These are phyloP conservation scores for Bryopsis sp. DNA, from an alignment of 139 green algal species.

Conservation along the genomic window DNA sequence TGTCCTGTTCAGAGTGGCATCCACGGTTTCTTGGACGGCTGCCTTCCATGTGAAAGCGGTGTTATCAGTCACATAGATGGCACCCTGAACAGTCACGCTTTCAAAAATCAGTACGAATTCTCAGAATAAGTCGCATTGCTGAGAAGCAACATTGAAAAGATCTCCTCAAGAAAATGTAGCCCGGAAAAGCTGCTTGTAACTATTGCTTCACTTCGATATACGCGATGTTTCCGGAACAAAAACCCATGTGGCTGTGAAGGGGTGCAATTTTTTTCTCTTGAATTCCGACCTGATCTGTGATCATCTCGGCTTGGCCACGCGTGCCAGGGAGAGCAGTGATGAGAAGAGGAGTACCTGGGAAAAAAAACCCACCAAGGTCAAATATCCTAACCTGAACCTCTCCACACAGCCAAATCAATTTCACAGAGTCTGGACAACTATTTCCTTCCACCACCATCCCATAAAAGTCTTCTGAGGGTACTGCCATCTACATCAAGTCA, in stretches of 20 bases:
- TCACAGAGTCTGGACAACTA: background rate
- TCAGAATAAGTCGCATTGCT: background rate
- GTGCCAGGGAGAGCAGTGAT: constrained; percentile 61
- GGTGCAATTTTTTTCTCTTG: too few relatives aligned
- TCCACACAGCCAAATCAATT: background rate
- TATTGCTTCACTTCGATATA: too few relatives aligned
- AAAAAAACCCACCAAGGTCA: background rate
- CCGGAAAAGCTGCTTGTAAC: too few relatives aligned
- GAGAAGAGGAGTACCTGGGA: constrained; percentile 61
- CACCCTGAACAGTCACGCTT: constrained; percentile 49
- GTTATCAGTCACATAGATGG: constrained; percentile 97
- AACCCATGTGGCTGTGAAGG: too few relatives aligned
- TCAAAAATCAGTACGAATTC: constrained; percentile 1
- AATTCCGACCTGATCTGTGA: constrained; percentile 71
- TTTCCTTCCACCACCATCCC: background rate
- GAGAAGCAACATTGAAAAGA: constrained; percentile 1
- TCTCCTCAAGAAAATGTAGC: too few relatives aligned
- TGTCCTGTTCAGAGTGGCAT: constrained; percentile 94
- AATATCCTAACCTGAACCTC: too few relatives aligned
- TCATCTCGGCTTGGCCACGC: constrained; percentile 84
- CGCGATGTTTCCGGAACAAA: too few relatives aligned
- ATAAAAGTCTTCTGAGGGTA: background rate
- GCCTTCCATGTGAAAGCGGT: constrained; percentile 89
- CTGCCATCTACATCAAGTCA: background rate
- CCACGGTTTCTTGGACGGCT: constrained; percentile 96